A percentile compares a stretch with the other conserved stretches of the same genome.
phyloP scores from a whole-genome alignment of 2,329 filamentous ascomycete genomes.

The Graphilbum fragrans region DNA sequence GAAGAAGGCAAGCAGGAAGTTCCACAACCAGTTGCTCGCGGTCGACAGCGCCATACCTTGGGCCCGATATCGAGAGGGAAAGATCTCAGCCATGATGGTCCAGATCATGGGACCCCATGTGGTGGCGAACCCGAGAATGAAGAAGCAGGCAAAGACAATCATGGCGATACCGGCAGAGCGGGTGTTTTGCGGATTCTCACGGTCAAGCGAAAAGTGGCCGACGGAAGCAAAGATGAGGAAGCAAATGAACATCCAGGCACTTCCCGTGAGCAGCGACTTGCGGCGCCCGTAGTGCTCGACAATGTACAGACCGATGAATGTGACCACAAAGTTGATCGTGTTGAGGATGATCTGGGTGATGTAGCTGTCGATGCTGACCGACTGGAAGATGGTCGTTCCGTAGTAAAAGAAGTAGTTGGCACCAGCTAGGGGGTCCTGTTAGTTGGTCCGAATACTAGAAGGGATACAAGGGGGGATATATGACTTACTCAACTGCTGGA shows the following conservation, averaged over 20 bases:
- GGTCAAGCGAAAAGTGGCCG: conserved; percentile 28
- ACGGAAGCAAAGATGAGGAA: conserved; percentile 52
- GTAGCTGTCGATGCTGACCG: conserved; percentile 53
- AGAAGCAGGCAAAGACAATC: conserved; percentile 63
- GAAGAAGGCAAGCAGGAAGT: conserved; percentile 33
- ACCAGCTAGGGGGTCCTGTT: conserved; percentile 26
- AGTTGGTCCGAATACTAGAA: neutral
- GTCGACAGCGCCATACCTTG: conserved; percentile 11
- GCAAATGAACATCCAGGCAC: conserved; percentile 55
- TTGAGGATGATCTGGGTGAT: conserved; percentile 53
- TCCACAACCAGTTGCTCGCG: conserved; percentile 44
- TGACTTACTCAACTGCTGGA: conserved; percentile 50
- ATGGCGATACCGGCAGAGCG: conserved; percentile 46
- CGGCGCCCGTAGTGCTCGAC: conserved; percentile 59
- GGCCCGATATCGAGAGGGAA: conserved; percentile 11
- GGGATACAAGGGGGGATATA: neutral
- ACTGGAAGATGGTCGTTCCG: conserved; percentile 51
- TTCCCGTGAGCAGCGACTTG: conserved; percentile 52
- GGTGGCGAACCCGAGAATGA: conserved; percentile 57
- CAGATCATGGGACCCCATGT: conserved; percentile 13
- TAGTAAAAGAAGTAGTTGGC: conserved; percentile 49
- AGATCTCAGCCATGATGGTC: conserved; percentile 12
- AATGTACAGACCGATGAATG: conserved; percentile 54
- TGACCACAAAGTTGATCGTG: conserved; percentile 32
- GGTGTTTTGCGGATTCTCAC: conserved; percentile 24